Conservation (phyloP, 164 flowering plant genomes). For the Vitis amurensis region DNA sequence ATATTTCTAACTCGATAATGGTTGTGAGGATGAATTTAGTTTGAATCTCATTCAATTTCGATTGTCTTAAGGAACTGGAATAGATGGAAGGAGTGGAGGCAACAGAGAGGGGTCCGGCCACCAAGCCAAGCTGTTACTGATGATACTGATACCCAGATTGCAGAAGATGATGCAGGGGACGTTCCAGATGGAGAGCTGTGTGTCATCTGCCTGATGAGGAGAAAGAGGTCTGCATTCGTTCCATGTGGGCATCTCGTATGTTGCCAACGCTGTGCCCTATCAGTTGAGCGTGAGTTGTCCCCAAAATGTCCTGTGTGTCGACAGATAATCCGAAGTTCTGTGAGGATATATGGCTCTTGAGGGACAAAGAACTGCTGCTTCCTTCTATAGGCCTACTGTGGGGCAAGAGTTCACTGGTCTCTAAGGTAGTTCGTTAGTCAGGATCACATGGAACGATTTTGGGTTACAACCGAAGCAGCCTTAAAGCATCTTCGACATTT, state of each 20-base stretch:
- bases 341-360: conserved; percentile 66
- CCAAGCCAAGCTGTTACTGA: conserved; percentile 14
- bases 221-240: conserved; percentile 69
- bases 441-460: too few species aligned
- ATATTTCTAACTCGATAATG: background rate
- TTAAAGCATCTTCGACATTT: background rate
- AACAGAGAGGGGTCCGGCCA: conserved; percentile 34
- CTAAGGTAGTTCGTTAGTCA: too few species aligned
- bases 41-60: background rate
- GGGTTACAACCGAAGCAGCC: background rate
- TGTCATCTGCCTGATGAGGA: conserved; percentile 72
- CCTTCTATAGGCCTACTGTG: too few species aligned
- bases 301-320: conserved; percentile 91
- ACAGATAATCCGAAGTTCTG: conserved; percentile 57
- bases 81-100: conserved; percentile 69
- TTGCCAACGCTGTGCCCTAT: conserved; percentile 69
- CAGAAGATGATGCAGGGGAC: conserved; percentile 48
- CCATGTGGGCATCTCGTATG: conserved; percentile 96
- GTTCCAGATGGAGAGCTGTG: conserved; percentile 77
- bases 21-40: too few species aligned
- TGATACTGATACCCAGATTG: conserved; percentile 10
- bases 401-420: too few species aligned
- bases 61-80: conserved; percentile 67
- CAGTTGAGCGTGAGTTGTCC: conserved; percentile 55
- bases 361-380: background rate